A percentile compares a stretch with the other conserved stretches of the same genome.
Evolutionary conservation across 2,329 filamentous ascomycete species (phyloP).

Genomic region (Trichoderma sp.): DNA sequence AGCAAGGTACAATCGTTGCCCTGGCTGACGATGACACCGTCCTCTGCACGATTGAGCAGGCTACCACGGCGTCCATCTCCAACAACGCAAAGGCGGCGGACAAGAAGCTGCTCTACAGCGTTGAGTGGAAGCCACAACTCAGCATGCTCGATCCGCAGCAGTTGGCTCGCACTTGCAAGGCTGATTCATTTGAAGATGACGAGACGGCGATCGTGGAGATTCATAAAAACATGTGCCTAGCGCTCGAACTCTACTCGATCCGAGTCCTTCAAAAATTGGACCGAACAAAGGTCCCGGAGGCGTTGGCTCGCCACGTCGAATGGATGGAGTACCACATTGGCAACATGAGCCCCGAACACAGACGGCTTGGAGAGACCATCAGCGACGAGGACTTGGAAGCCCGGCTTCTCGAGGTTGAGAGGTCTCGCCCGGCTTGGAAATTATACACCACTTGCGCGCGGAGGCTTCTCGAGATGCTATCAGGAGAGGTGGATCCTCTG

Average conservation of each 20-base stretch:
- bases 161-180: slow-evolving; percentile 34
- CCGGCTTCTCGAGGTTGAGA: not conserved
- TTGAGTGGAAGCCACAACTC: slow-evolving; percentile 46
- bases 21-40: slow-evolving; percentile 11
- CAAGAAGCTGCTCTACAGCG: slow-evolving; percentile 40
- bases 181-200: slow-evolving; percentile 32
- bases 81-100: not conserved
- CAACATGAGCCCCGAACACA: not conserved
- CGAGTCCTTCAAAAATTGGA: not conserved
- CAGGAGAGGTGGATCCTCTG: slow-evolving; percentile 41
- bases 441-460: not conserved
- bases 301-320: slow-evolving; percentile 1
- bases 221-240: not conserved
- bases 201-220: slow-evolving; percentile 28
- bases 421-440: slow-evolving; percentile 2
- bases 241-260: not conserved
- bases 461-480: slow-evolving; percentile 39
- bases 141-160: slow-evolving; percentile 40
- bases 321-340: slow-evolving; percentile 12
- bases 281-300: not conserved
- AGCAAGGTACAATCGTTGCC: not conserved
- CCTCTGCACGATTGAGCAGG: slow-evolving; percentile 36
- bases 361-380: not conserved
- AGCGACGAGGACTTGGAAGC: slow-evolving; percentile 1
- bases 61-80: slow-evolving; percentile 35